These are phyloP conservation scores for Neoscytalidium dimidiatum DNA, from an alignment of 2,329 filamentous ascomycete genomes.

Conservation along the genomic window DNA sequence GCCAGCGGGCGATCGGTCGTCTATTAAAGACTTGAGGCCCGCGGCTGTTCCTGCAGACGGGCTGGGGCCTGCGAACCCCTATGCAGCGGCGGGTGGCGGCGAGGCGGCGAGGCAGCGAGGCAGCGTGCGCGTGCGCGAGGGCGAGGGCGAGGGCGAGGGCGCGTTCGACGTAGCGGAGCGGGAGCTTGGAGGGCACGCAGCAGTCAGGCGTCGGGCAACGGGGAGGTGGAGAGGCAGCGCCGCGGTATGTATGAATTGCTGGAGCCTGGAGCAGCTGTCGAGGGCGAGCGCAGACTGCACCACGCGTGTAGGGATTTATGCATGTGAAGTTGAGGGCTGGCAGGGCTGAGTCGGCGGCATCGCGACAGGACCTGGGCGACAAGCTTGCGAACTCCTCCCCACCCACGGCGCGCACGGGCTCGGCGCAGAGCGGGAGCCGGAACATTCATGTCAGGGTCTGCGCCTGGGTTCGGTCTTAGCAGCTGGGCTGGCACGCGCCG, in stretches of 20 bases:
- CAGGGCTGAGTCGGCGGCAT: constrained; percentile 12
- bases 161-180: constrained; percentile 7
- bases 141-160: neutral
- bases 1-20: constrained; percentile 10
- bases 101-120: no score
- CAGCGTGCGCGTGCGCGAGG: no score
- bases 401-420: constrained; percentile 9
- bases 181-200: neutral
- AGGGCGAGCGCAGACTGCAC: neutral
- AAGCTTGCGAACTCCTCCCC: constrained; percentile 8
- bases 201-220: neutral
- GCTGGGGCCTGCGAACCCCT: neutral
- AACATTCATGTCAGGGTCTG: constrained; percentile 3
- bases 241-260: neutral
- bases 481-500: constrained; percentile 8
- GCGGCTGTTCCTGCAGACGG: neutral
- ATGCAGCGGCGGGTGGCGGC: neutral
- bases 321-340: constrained; percentile 3
- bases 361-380: neutral
- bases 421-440: neutral
- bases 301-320: constrained; percentile 1
- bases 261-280: neutral
- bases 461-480: neutral
- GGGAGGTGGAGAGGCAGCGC: neutral
- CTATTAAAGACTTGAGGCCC: neutral